phyloP scores from a whole-genome alignment of 2,329 filamentous ascomycete genomes.

The Alternaria postmessia region DNA sequence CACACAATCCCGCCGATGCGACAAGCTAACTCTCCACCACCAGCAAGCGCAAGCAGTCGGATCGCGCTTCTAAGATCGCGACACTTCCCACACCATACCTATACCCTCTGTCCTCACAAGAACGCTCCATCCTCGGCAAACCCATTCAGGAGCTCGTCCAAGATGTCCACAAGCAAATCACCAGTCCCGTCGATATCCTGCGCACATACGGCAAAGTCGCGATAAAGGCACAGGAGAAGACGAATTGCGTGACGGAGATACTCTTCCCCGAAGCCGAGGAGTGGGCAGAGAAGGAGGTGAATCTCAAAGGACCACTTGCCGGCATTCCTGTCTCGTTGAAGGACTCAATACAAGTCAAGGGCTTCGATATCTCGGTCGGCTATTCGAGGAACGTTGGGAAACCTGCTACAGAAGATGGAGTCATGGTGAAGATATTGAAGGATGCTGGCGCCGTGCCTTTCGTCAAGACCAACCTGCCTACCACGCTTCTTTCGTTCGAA shows the following conservation, averaged over 20 bases:
- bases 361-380: conserved; percentile 83
- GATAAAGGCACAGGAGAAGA: conserved; percentile 81
- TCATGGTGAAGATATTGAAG: conserved; percentile 78
- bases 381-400: conserved; percentile 78
- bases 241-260: conserved; percentile 89
- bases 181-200: conserved; percentile 76
- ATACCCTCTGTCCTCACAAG: conserved; percentile 67
- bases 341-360: conserved; percentile 76
- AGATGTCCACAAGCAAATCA: conserved; percentile 74
- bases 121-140: conserved; percentile 73
- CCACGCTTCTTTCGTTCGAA: conserved; percentile 87
- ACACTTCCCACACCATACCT: conserved; percentile 72
- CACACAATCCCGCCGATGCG: conserved; percentile 6
- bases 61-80: conserved; percentile 74
- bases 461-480: conserved; percentile 89
- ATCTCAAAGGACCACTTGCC: conserved; percentile 82
- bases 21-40: conserved; percentile 51
- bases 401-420: conserved; percentile 71
- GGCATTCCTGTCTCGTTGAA: conserved; percentile 89
- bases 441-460: conserved; percentile 90
- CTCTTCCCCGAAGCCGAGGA: conserved; percentile 79
- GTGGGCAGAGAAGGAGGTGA: conserved; percentile 70
- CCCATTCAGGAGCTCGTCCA: conserved; percentile 81
- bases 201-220: conserved; percentile 87
- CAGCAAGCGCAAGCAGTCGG: conserved; percentile 80